phyloP scores from a whole-genome alignment of 1,139 yeast genomes.

The Candida glucosophila region DNA sequence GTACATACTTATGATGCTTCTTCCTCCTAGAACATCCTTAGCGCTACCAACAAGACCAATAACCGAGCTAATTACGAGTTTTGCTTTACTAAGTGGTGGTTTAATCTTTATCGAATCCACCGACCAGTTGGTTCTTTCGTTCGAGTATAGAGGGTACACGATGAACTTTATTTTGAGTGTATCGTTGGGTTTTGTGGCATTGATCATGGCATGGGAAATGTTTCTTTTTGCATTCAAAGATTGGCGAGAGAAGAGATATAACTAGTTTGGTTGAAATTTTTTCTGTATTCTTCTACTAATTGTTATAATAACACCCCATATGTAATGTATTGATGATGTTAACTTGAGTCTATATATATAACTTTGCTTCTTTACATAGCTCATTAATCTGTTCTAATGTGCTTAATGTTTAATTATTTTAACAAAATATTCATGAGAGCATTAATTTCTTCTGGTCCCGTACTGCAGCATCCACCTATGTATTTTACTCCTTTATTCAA shows the following conservation, averaged over 20 bases:
- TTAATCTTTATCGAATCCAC: conserved; percentile 86
- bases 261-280: too few relatives aligned
- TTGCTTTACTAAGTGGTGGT: conserved; percentile 82
- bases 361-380: not conserved
- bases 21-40: conserved; percentile 30
- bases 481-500: conserved; percentile 20
- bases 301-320: not conserved
- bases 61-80: conserved; percentile 73
- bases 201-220: conserved; percentile 92
- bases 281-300: conserved; percentile 1
- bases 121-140: conserved; percentile 71
- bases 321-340: not conserved
- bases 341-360: too few relatives aligned
- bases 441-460: conserved; percentile 37
- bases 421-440: not conserved
- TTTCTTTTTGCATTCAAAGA: conserved; percentile 55
- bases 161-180: conserved; percentile 87
- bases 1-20: conserved; percentile 47
- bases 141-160: conserved; percentile 80
- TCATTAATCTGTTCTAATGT: not conserved
- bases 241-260: conserved; percentile 28
- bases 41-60: conserved; percentile 56
- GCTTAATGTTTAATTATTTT: too few relatives aligned
- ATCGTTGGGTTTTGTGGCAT: conserved; percentile 66
- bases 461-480: conserved; percentile 56